Base-by-base conservation (phyloP, 2,329 filamentous ascomycete species). In the Cytospora piceae region DNA sequence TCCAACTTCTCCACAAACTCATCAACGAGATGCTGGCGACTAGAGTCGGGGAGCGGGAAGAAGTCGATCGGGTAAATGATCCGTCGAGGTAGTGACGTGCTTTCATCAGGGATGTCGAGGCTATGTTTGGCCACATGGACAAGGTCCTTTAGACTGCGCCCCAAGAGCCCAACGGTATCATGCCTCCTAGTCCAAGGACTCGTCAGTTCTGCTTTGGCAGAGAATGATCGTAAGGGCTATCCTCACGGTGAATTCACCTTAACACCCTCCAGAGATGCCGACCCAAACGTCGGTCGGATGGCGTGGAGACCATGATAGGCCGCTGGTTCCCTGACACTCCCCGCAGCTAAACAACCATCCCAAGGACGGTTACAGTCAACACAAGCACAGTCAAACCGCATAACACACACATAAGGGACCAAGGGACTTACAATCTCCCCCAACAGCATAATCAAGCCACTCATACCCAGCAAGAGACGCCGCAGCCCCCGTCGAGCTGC, bases 361-460 rank as follows among this genome's bases (percentile, higher is more conserved):
- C n/a, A 7, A 22, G 6, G 1, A 56, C 15, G 6, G 27, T 63
- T 63, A 37, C 51, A 67, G 42, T 31, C 15, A 6, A 9, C 5
- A 6, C 8, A 29, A 11, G 6, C 6, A 15, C 2, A 29, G 12
- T 31, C 7, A 22, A 74, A 74, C 1, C 74, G 76, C 15, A 73
- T 1, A 14, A 17, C 42, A 20, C 20, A 46, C 42, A n/a, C 37
- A 34, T 6, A 4, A 11, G n/a, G 32, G 74, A 68, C 64, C 76
- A 76, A 3, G 70, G 73, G 8, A 27, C 73, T 72, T 4, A 75
- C 77, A 22, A 73, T 69, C 68, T n/a, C 22, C 68, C 1, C 71
- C 72, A 14, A 74, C 24, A 2, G 71, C 67, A 20, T 69, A 39
- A 46, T 73, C 71, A 4, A 73, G 69, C 70, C 72, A 74, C 3